Evolutionary conservation across 129 eudicot genomes (phyloP).

Genomic region (Daucus carota): DH1_v3.0 NC_030388.2:32383501-32384000

Average conservation of each 20-base stretch:
- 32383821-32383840: background rate
- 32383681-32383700: conserved; percentile 8
- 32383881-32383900: too few species aligned
- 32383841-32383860: conserved; percentile 10
- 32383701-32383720: conserved; percentile 20
- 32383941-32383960: too few species aligned
- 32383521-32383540: conserved; percentile 17
- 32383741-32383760: background rate
- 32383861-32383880: background rate
- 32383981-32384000: background rate
- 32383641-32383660: conserved; percentile 19
- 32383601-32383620: conserved; percentile 5
- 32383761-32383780: conserved; percentile 6
- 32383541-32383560: conserved; percentile 20
- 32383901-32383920: background rate
- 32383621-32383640: conserved; percentile 12
- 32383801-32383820: background rate
- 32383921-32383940: background rate
- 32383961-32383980: background rate
- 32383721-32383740: conserved; percentile 9
- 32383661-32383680: background rate
- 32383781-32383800: background rate
- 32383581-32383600: conserved; percentile 15
- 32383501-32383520: conserved; percentile 14
- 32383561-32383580: conserved; percentile 35